phyloP scores from a whole-genome alignment of 225 moss, liverwort and hornwort genomes.

The Bryum argenteum region DNA sequence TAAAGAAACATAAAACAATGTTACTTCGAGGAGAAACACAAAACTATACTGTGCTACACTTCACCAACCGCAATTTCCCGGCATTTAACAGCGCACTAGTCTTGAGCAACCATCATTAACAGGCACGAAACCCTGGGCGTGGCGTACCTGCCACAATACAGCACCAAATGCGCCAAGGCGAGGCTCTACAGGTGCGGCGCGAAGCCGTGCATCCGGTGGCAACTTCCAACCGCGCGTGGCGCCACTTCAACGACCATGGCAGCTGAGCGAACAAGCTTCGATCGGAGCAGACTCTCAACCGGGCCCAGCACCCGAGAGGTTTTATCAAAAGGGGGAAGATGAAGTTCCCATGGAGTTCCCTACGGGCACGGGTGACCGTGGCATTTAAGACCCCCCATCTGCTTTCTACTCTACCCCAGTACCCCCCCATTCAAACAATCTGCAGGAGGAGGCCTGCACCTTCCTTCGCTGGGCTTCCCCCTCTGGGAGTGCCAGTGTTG shows the following conservation, averaged over 20 bases:
- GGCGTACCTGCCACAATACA: slow-evolving; percentile 28
- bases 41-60: background rate
- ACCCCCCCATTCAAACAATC: slow-evolving; percentile 16
- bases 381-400: background rate
- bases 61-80: slow-evolving; percentile 1
- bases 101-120: background rate
- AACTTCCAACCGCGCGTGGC: slow-evolving; percentile 2
- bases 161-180: slow-evolving; percentile 25
- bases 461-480: too few relatives aligned
- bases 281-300: background rate
- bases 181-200: slow-evolving; percentile 17
- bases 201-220: slow-evolving; percentile 13
- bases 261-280: slow-evolving; percentile 26
- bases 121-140: slow-evolving; percentile 33
- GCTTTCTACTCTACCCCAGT: background rate
- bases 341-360: slow-evolving; percentile 23
- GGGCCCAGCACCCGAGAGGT: slow-evolving; percentile 32
- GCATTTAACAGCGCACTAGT: slow-evolving; percentile 15
- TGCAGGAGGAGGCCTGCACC: slow-evolving; percentile 1
- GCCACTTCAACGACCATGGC: slow-evolving; percentile 20
- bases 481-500: slow-evolving; percentile 10
- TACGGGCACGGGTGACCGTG: background rate
- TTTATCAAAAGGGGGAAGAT: slow-evolving; percentile 21
- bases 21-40: too few relatives aligned
- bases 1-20: background rate